Evolutionary conservation across 192 early-diverging fungal genomes (phyloP).

Genomic region (Entophlyctis luteolus): DNA sequence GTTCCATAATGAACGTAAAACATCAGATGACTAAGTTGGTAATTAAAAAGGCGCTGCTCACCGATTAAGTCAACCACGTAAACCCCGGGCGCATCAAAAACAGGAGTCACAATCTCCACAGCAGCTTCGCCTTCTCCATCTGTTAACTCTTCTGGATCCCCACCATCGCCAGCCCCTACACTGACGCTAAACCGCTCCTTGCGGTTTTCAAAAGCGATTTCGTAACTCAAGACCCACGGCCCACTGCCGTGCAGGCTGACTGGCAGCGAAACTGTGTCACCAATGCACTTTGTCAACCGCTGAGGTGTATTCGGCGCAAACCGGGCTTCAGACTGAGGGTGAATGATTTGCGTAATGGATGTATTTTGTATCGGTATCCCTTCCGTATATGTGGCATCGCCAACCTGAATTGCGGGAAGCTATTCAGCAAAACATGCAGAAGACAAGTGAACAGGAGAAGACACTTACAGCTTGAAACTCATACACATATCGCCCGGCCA

Average conservation of each 20-base stretch:
- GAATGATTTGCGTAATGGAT: conserved; percentile 45
- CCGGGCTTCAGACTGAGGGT: conserved; percentile 40
- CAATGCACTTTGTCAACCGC: conserved; percentile 30
- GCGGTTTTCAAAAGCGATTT: conserved; percentile 31
- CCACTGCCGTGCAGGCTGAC: conserved; percentile 35
- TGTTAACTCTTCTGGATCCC: too few relatives aligned
- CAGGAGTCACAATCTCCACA: conserved; percentile 21
- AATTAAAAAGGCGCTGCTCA: conserved; percentile 7
- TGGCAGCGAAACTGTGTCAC: conserved; percentile 31
- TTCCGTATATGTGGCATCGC: conserved; percentile 42
- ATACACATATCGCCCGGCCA: conserved; percentile 42
- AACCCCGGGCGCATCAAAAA: conserved; percentile 31
- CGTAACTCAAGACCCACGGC: conserved; percentile 47
- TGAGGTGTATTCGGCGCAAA: conserved; percentile 28
- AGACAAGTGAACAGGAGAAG: not conserved
- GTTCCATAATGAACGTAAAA: not conserved
- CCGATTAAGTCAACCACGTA: conserved; percentile 44
- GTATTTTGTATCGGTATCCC: conserved; percentile 30
- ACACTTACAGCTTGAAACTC: conserved; percentile 31
- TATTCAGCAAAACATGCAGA: conserved; percentile 6
- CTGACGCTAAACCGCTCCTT: conserved; percentile 19
- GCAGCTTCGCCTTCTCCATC: not conserved
- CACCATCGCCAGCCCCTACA: not conserved
- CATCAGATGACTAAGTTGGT: not conserved
- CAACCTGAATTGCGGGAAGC: conserved; percentile 32